Evolutionary conservation across 164 flowering plant species (phyloP), one percentile per base, ranked within the genome.

Genomic region (Sextonia rubra): DNA sequence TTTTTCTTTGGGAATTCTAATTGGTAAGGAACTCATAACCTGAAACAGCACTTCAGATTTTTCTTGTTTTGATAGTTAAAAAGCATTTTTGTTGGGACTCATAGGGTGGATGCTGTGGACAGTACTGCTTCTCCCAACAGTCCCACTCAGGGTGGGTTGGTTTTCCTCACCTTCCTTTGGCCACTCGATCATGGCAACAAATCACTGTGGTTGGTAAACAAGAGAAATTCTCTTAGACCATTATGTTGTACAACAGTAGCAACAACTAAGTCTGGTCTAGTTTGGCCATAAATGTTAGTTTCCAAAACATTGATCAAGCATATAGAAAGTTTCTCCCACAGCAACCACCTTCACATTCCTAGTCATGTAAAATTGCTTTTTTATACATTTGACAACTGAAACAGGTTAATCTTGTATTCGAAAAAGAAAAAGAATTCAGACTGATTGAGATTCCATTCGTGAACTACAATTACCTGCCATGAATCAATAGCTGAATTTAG

Each of bases 401-500:
- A 44, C 32, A 4, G 15, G 2, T 64, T 64, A 18, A 64, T 64
- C 27, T 25, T 22, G 1, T 17, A 27, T 29, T 26, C 3, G 64
- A 29, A 29, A 20, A 18, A 12, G 17, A 64, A 26, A 23, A 17
- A 17, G 18, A 32, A 32, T 32, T 0, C 44, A 32, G 5, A 32
- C 44, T 32, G 44, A 9, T 32, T 32, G 44, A 32, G 44, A 0
- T 32, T 1, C 1, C 32, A 64, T 17, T 15, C 58, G 14, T 52
- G 17, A 52, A 52, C 63, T 48, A 47, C 44, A 23, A 69, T 66
- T 64, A 95, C 99, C 99, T 95, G 99, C 98, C 98, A 95, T 49
- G 98, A 93, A 83, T 93, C 98, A 76, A 90, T 90, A 49, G 98
- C 99, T 24, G 99, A 91, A 73, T 93, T 95, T 26, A 90, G 32